phyloP scores from a whole-genome alignment of 371 early-diverging fungal species.

The Syncephalastrum contaminatum region DNA sequence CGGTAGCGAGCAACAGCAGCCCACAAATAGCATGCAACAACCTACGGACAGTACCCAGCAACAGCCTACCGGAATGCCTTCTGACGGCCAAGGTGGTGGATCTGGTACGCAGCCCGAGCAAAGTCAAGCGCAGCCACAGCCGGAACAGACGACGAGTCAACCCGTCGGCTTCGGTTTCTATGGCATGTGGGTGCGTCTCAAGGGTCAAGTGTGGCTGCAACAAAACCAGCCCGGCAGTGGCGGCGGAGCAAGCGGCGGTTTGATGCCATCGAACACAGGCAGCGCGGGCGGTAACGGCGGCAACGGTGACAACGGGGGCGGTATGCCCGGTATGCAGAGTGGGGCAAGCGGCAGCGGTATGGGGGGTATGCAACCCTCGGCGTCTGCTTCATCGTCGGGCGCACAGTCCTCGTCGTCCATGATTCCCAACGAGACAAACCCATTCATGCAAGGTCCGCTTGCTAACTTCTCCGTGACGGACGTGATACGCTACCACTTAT shows the following conservation, averaged over 20 bases:
- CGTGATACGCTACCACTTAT: conserved; percentile 33
- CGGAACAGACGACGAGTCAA: too few species aligned
- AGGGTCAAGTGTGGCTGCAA: too few species aligned
- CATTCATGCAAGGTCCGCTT: conserved; percentile 11
- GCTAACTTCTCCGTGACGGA: conserved; percentile 21
- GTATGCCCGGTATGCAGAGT: background rate
- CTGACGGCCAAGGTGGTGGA: too few species aligned
- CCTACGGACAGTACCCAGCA: background rate
- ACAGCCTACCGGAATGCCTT: too few species aligned
- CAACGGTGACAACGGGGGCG: background rate
- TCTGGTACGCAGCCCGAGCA: background rate
- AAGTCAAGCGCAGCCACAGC: background rate
- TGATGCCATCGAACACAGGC: conserved; percentile 6
- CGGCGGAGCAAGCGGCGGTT: background rate
- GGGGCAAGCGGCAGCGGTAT: background rate
- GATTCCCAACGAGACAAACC: conserved; percentile 3
- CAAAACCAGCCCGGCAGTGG: too few species aligned
- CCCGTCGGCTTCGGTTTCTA: too few species aligned
- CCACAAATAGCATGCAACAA: background rate
- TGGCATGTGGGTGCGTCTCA: too few species aligned
- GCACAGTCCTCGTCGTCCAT: background rate
- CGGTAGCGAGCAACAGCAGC: conserved; percentile 1
- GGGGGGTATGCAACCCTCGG: too few species aligned
- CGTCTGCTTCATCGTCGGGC: too few species aligned
- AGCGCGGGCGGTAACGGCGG: background rate